Evolutionary conservation across 441 rosid genomes (phyloP).

Genomic region (Pelargonium myrrhifolium): DNA sequence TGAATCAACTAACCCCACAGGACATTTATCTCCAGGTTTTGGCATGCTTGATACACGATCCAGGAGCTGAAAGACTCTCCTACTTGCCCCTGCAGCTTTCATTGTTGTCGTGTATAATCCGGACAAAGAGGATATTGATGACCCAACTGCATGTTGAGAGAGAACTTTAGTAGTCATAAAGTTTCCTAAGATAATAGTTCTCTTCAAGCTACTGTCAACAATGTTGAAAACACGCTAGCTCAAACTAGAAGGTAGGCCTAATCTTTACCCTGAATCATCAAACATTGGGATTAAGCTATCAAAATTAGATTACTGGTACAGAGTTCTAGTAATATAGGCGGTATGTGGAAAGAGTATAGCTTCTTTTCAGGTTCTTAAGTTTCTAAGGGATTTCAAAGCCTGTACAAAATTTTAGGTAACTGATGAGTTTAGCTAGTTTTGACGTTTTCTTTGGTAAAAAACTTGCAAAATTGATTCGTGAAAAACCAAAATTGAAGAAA

Average conservation of each 20-base stretch:
- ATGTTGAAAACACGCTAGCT: no score
- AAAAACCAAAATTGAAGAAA: background rate
- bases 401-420: background rate
- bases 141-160: slow-evolving; percentile 57
- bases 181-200: background rate
- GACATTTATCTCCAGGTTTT: slow-evolving; percentile 68
- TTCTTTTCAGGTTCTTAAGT: background rate
- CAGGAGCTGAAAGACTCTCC: slow-evolving; percentile 87
- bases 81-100: slow-evolving; percentile 97
- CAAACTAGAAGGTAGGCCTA: no score
- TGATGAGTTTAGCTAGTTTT: background rate
- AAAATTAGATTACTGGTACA: background rate
- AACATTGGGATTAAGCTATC: background rate
- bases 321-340: background rate
- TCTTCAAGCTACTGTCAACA: no score
- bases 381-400: background rate
- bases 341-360: background rate
- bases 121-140: slow-evolving; percentile 66
- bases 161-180: background rate
- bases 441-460: background rate
- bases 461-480: background rate
- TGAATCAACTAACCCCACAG: slow-evolving; percentile 47
- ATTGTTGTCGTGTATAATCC: slow-evolving; percentile 79
- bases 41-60: slow-evolving; percentile 81
- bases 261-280: no score